These are phyloP conservation scores for Camellia japonica DNA, from an alignment of 148 eudicot genomes.

Conservation along the genomic window DNA sequence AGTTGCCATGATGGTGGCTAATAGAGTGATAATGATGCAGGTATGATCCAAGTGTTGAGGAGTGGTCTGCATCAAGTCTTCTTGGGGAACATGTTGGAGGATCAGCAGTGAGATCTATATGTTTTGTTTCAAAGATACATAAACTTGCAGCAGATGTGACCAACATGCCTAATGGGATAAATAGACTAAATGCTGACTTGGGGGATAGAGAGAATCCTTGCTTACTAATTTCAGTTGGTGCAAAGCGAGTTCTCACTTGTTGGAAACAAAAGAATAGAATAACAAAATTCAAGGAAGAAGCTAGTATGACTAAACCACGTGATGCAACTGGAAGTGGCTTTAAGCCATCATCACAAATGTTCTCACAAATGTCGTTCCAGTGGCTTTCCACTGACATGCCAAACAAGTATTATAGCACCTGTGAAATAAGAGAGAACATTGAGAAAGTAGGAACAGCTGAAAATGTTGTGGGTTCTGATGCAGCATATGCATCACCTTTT, in stretches of 20 bases:
- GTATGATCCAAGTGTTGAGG: slow-evolving; percentile 48
- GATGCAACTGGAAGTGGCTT: slow-evolving; percentile 22
- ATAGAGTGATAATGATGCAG: slow-evolving; percentile 35
- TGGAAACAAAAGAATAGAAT: slow-evolving; percentile 61
- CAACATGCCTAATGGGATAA: slow-evolving; percentile 27
- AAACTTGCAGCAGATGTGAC: slow-evolving; percentile 33
- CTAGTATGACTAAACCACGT: slow-evolving; percentile 18
- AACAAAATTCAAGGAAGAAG: slow-evolving; percentile 27
- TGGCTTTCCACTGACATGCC: slow-evolving; percentile 97
- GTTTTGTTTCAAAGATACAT: slow-evolving; percentile 68
- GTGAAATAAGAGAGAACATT: slow-evolving; percentile 31
- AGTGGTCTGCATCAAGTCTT: slow-evolving; percentile 77
- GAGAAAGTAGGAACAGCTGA: slow-evolving; percentile 26
- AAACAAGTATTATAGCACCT: slow-evolving; percentile 37
- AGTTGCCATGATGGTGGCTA: background rate
- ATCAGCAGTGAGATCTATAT: slow-evolving; percentile 92
- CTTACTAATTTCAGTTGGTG: slow-evolving; percentile 88
- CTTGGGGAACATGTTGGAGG: slow-evolving; percentile 99
- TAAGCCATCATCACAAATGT: slow-evolving; percentile 26
- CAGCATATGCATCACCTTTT: slow-evolving; percentile 19
- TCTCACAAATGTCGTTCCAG: slow-evolving; percentile 61
- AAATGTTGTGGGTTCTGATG: slow-evolving; percentile 23
- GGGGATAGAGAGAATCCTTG: slow-evolving; percentile 49
- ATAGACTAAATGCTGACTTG: slow-evolving; percentile 15
- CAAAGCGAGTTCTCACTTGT: slow-evolving; percentile 88